These are phyloP conservation scores for Didymella pomorum DNA, from an alignment of 2,329 filamentous ascomycete species.

Conservation along the genomic window DNA sequence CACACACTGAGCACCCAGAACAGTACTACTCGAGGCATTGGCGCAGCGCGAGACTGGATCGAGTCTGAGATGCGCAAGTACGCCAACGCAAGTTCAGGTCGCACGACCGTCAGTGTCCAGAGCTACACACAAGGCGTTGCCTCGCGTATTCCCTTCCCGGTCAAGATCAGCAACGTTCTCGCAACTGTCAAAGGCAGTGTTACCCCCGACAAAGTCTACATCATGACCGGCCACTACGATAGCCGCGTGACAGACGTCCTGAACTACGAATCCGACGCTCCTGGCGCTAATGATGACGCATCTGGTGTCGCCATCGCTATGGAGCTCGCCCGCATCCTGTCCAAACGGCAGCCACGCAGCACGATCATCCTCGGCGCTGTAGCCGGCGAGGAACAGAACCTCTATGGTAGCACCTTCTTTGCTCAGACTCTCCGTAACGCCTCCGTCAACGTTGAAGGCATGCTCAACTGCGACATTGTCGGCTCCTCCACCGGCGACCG, in stretches of 20 bases:
- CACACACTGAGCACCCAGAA: conserved; percentile 65
- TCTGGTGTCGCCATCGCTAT: conserved; percentile 64
- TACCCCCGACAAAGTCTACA: conserved; percentile 60
- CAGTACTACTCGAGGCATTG: conserved; percentile 61
- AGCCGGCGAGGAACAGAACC: conserved; percentile 65
- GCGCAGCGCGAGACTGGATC: conserved; percentile 66
- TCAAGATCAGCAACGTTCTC: conserved; percentile 62
- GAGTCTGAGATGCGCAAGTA: conserved; percentile 59
- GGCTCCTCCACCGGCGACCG: conserved; percentile 59
- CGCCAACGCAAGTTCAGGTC: conserved; percentile 59
- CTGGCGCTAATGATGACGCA: conserved; percentile 67
- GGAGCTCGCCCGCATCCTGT: conserved; percentile 63
- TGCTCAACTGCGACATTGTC: conserved; percentile 67
- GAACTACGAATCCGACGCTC: conserved; percentile 62
- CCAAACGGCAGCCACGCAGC: conserved; percentile 57
- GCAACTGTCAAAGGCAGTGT: conserved; percentile 59
- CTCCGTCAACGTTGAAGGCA: conserved; percentile 63
- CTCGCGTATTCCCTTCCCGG: conserved; percentile 59
- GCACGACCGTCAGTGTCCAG: conserved; percentile 60
- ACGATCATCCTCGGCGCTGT: conserved; percentile 66
- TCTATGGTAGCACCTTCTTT: conserved; percentile 62
- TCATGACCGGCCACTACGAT: conserved; percentile 57
- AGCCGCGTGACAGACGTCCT: conserved; percentile 60
- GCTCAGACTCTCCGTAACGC: conserved; percentile 62
- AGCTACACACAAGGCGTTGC: conserved; percentile 62